Conservation (phyloP, 108 stramenopile species). For the Fistulifera pelliculosa region DNA sequence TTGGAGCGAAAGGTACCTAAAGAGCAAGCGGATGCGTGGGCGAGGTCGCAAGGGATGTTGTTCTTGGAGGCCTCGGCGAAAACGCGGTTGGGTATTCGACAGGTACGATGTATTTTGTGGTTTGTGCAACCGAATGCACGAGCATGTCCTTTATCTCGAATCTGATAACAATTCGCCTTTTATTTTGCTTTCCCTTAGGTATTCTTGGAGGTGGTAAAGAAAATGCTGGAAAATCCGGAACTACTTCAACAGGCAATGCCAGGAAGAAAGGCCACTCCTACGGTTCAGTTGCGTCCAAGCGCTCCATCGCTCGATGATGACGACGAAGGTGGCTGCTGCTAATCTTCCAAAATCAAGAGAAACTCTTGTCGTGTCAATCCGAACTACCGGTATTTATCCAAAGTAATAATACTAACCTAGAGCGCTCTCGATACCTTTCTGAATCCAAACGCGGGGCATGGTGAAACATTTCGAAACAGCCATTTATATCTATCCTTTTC, state of each 20-base stretch:
- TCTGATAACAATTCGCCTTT: no score
- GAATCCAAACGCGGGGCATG: no score
- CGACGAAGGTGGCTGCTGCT: conserved; percentile 18
- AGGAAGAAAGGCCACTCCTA: conserved; percentile 53
- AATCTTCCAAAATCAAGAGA: not conserved
- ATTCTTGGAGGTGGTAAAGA: conserved; percentile 94
- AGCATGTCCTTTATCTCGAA: no score
- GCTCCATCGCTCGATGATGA: conserved; percentile 6
- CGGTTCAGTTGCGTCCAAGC: conserved; percentile 19
- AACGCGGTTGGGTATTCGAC: conserved; percentile 86
- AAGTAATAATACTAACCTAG: no score
- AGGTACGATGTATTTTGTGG: conserved; percentile 25
- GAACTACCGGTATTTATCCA: no score
- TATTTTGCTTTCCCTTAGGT: no score
- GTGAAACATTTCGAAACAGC: no score
- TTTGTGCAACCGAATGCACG: no score
- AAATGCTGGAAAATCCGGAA: conserved; percentile 94
- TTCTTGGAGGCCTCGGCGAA: conserved; percentile 96
- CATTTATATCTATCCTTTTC: no score
- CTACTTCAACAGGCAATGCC: conserved; percentile 85
- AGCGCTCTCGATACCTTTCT: no score
- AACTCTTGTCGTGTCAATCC: no score
- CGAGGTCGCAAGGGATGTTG: conserved; percentile 89
- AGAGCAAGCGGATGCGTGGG: conserved; percentile 91
- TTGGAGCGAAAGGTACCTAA: conserved; percentile 74